Base-by-base conservation (phyloP, 768 basidiomycete species). In the Hygrocybe punicea region DNA sequence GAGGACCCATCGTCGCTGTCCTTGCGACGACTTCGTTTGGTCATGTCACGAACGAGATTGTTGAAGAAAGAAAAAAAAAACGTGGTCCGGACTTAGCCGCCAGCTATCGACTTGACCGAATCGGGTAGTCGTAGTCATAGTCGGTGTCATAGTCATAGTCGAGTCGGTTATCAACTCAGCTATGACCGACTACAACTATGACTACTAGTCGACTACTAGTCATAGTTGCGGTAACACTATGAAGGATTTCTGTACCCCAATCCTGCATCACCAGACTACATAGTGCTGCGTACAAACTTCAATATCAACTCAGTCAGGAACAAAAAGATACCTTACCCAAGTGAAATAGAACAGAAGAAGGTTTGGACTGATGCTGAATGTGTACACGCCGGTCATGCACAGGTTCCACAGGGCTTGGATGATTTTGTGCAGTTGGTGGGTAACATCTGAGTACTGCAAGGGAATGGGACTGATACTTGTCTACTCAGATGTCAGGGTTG, bases 301-400 rank as follows among this genome's bases (percentile, higher is more conserved):
- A 19, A 48, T 25, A 17, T 48, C 16, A 48, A 48, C n/a, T 4
- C 47, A 6, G 47, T 17, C 23, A 16, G 6, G 23, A 48, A 48
- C 25, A 29, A 21, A 23, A 48, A 48, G 25, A 29, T 48, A 48
- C 47, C 47, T n/a, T 48, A 48, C 23, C 47, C 47, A 48, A 48
- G 47, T 16, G 23, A 48, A 16, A 14, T n/a, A 16, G 17, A 14
- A 14, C 13, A 48, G 16, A 48, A n/a, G 23, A 48, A 48, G 23
- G 23, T 21, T 21, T 48, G 47, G 47, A 48, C 23, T 14, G 47
- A 48, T 21, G 23, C 16, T 3, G 19, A 48, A 29, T 6, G 47
- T 14, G 23, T 48, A 29, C 23, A 48, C 14, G 23, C 47, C 3
- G 25, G 47, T 25, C 47, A 25, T 21, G 47, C 47, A 14, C 16